Percentiles rank a stretch among this genome's conserved stretches.
phyloP scores from a whole-genome alignment of 495 filamentous ascomycete genomes.

The Rhizodiscina lignyota region DNA sequence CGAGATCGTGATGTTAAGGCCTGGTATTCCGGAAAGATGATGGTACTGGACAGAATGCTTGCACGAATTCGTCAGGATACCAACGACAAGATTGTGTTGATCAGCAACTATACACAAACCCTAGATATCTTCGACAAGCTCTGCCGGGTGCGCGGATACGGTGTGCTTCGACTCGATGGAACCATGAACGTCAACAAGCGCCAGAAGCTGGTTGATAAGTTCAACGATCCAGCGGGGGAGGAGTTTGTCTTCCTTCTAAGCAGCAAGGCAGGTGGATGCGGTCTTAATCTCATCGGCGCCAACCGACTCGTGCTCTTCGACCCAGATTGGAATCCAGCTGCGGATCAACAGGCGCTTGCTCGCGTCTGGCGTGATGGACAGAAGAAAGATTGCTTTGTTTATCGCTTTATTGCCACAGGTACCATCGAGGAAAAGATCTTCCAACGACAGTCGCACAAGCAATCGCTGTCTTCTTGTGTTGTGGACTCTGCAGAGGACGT shows the following conservation, averaged over 20 bases:
- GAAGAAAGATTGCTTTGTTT: constrained; percentile 98
- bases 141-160: constrained; percentile 72
- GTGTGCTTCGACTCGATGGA: constrained; percentile 77
- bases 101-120: constrained; percentile 95
- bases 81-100: constrained; percentile 98
- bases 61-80: constrained; percentile 90
- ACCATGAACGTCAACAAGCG: constrained; percentile 96
- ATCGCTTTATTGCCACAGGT: constrained; percentile 94
- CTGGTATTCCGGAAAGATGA: constrained; percentile 98
- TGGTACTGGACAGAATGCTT: constrained; percentile 88
- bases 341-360: constrained; percentile 92
- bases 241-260: constrained; percentile 96
- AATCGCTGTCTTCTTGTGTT: constrained; percentile 91
- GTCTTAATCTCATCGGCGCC: constrained; percentile 91
- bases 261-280: constrained; percentile 90
- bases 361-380: constrained; percentile 98
- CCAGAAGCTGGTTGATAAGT: constrained; percentile 93
- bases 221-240: constrained; percentile 81
- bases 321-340: constrained; percentile 97
- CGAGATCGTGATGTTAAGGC: constrained; percentile 83
- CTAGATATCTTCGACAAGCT: constrained; percentile 89
- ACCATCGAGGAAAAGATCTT: constrained; percentile 99
- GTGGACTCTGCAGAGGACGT: constrained; percentile 95
- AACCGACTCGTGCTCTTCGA: constrained; percentile 96
- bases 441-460: constrained; percentile 95